A percentile compares a stretch with the other conserved stretches of the same genome.
Conservation (phyloP, 1,284 basidiomycete genomes). For the Puccinia triticina region DNA sequence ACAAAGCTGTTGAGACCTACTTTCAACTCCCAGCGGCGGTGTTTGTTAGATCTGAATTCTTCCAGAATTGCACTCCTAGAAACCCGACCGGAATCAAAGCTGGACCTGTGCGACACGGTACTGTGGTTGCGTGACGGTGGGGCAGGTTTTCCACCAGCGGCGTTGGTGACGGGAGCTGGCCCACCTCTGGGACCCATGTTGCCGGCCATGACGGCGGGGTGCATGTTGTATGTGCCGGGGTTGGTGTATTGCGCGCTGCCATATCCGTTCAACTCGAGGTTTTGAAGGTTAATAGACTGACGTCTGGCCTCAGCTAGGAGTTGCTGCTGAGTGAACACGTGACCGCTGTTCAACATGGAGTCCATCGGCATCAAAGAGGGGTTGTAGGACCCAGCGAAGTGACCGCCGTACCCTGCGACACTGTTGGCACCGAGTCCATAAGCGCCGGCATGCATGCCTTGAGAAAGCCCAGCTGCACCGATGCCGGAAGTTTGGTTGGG, state of each 20-base stretch:
- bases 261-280: constrained; percentile 19
- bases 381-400: constrained; percentile 21
- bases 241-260: not conserved
- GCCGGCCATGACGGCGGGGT: constrained; percentile 20
- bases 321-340: constrained; percentile 45
- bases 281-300: constrained; percentile 36
- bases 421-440: constrained; percentile 16
- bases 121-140: not conserved
- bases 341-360: constrained; percentile 6
- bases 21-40: constrained; percentile 76
- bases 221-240: constrained; percentile 9
- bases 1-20: constrained; percentile 62
- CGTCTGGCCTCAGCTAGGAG: constrained; percentile 39
- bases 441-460: constrained; percentile 8
- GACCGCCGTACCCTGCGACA: constrained; percentile 6
- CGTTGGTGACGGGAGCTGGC: not conserved
- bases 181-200: constrained; percentile 13
- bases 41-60: constrained; percentile 79
- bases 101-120: constrained; percentile 30
- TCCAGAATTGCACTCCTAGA: constrained; percentile 73
- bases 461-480: not conserved
- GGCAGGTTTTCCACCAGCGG: not conserved
- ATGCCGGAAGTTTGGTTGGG: constrained; percentile 6
- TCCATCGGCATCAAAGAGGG: constrained; percentile 49
- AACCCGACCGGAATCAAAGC: constrained; percentile 41